Evolutionary conservation across 78 protist species (phyloP), one percentile per base, ranked within the genome.

Genomic region (Protostelium mycophagum): DNA sequence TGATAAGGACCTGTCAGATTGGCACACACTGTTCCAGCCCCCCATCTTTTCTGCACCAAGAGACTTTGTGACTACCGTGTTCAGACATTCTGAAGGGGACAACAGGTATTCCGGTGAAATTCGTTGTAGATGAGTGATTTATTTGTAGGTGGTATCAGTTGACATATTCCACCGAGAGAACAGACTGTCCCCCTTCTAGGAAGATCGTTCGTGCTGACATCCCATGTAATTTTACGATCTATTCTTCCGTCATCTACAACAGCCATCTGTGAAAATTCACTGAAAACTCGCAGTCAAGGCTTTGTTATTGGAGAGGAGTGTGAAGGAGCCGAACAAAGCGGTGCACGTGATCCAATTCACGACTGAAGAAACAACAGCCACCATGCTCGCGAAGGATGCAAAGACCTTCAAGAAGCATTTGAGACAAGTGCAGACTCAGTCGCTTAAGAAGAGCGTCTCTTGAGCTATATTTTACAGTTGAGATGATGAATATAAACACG

Each of bases 281-380:
- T 51, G 73, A 51, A 51, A 16, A 16, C 5, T 5, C 5, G 16
- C 73, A 51, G 73, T 51, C 73, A 51, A 51, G 16, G 73, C 73
- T 16, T 16, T 51, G 31, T 16, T 51, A 16, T 51, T 51, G 16
- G 73, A 51, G 73, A 51, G 73, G 16, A 51, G 73, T 16, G 31
- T 25, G 73, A 51, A 51, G 73, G 73, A 51, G 31, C 73, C 73
- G 16, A 51, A 51, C 73, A 51, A 51, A 51, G 5, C 73, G 73
- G 73, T 51, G 73, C 73, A 51, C 73, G 73, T 51, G 73, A 51
- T 51, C 73, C 73, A 51, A 51, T 51, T 51, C 73, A 51, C 73
- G 73, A 51, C 73, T 25, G 73, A 51, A 51, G 73, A 51, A 16
- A 51, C 73, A 5, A 51, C 73, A 16, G 73, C 73, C 5, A 51